Evolutionary conservation across 352 stramenopile species (phyloP), one percentile per base, ranked within the genome.

Genomic region (Globisporangium takayamanum): DNA sequence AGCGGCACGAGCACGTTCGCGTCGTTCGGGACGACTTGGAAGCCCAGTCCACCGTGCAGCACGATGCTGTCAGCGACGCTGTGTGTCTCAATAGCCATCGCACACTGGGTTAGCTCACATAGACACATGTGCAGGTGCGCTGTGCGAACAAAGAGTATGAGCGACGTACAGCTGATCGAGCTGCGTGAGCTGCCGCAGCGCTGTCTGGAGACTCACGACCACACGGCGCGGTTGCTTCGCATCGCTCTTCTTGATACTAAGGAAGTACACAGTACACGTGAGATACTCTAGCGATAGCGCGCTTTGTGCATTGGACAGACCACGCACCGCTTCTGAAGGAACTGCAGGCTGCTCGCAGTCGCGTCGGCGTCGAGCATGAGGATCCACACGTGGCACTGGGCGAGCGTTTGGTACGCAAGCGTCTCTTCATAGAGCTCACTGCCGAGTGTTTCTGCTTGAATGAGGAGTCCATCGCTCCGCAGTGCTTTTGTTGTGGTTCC

Each of bases 21-120:
- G 45, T 72, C 68, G 50, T 85, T 75, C 20, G 69, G 59, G 11
- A 84, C 66, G 30, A 92, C 64, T 47, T 92, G 82, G 49, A 94
- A 94, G 46, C 80, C 83, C 33, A 76, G 68, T 36, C 84, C 84
- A 26, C 82, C 84, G 46, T 92, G 72, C 33, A 94, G 59, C 49
- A 92, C 78, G 37, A 81, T 72, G 25, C 70, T 67, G 10, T 88
- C 72, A 10, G 79, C 76, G 28, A 94, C 81, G 22, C 80, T 92
- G 52, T 30, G 54, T 3, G 16, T 36, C 10, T 33, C 28, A 55
- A 50, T 0, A 0, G 20, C 5, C 30, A 25, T 3, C 3, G 14
- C 18, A 33, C 16, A 16, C 18, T 18, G 3, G 37, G n/a, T 12
- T 37, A 41, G 49, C 11, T 15, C 18, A 11, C 15, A 28, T 14